Conservation (phyloP, 2,329 filamentous ascomycete species). For the Aspergillus brasiliensis region DNA sequence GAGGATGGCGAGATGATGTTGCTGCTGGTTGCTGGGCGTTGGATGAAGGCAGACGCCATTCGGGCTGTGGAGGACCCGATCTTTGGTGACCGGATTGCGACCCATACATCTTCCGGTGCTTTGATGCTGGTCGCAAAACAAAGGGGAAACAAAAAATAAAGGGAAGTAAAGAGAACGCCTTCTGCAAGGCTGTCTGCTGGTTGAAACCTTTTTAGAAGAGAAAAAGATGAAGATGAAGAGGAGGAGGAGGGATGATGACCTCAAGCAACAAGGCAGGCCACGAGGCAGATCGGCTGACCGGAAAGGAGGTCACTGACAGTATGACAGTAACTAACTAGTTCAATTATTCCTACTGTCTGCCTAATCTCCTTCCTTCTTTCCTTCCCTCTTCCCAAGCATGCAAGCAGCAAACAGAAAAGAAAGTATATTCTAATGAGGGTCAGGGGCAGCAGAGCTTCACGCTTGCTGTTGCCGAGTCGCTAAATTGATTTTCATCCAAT, state of each 20-base stretch:
- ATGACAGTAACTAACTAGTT: neutral
- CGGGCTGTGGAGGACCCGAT: slow-evolving; percentile 36
- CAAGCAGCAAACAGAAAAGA: neutral
- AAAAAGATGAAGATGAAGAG: neutral
- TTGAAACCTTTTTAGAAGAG: neutral
- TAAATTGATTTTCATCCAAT: neutral
- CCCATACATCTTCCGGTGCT: slow-evolving; percentile 35
- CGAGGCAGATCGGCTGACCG: neutral
- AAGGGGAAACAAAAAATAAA: too few species aligned
- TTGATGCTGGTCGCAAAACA: neutral
- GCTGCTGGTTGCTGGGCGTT: slow-evolving; percentile 11
- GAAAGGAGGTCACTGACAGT: neutral
- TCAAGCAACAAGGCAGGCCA: neutral
- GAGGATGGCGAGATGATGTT: slow-evolving; percentile 8
- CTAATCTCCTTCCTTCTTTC: neutral
- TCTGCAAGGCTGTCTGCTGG: too few species aligned
- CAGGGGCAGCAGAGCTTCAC: neutral
- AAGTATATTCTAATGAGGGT: neutral
- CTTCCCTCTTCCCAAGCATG: neutral
- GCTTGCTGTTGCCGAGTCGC: neutral
- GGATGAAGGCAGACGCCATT: slow-evolving; percentile 39
- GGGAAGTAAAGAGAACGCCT: too few species aligned
- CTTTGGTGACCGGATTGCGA: slow-evolving; percentile 30
- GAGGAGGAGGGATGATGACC: neutral
- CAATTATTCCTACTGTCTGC: neutral